These are phyloP conservation scores for Brettanomyces nanus DNA, from an alignment of 805 yeast genomes.

Conservation along the genomic window DNA sequence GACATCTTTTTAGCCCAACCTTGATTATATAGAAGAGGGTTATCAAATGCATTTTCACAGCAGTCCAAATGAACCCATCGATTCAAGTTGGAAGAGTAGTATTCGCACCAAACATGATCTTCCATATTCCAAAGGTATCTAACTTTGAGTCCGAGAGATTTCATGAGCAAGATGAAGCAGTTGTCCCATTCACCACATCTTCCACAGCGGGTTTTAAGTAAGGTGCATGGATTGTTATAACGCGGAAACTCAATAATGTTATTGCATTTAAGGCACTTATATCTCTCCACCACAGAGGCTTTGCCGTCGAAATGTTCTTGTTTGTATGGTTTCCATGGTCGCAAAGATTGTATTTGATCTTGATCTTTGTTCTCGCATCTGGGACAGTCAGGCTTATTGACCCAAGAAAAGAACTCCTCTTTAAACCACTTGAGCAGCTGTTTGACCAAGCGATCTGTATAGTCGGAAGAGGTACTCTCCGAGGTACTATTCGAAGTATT, in stretches of 20 bases:
- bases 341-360: conserved; percentile 34
- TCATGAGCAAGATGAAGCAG: conserved; percentile 62
- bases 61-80: conserved; percentile 88
- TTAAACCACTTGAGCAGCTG: conserved; percentile 66
- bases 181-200: conserved; percentile 97
- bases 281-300: conserved; percentile 57
- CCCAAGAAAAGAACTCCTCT: conserved; percentile 76
- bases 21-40: conserved; percentile 64
- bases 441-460: conserved; percentile 50
- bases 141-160: conserved; percentile 55
- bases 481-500: conserved; percentile 4
- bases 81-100: conserved; percentile 48
- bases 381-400: conserved; percentile 58
- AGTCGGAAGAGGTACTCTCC: conserved; percentile 23
- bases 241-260: conserved; percentile 57
- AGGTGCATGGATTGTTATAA: conserved; percentile 55
- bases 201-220: conserved; percentile 59
- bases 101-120: conserved; percentile 96
- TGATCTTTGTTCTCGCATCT: conserved; percentile 37
- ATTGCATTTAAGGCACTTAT: conserved; percentile 49
- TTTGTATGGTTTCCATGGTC: conserved; percentile 29
- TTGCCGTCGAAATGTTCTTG: conserved; percentile 38
- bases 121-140: conserved; percentile 84
- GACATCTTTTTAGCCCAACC: conserved; percentile 97
- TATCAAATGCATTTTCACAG: conserved; percentile 80